A percentile compares a stretch with the other conserved stretches of the same genome.
These are phyloP conservation scores for Pleurotus platypus DNA, from an alignment of 768 basidiomycete genomes.

Conservation along the genomic window DNA sequence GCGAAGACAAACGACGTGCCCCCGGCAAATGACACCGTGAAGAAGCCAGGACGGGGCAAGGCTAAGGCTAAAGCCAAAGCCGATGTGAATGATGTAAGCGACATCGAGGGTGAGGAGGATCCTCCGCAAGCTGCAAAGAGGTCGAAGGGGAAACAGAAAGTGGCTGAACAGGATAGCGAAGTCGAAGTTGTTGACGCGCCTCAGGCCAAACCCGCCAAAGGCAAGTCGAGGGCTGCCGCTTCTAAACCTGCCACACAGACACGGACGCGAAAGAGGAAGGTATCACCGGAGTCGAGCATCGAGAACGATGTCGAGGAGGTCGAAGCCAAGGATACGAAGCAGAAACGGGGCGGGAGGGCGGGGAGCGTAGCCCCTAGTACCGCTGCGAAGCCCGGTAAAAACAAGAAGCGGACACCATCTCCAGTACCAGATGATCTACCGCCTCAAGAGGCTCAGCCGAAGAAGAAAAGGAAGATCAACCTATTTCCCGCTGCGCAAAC, in stretches of 20 bases:
- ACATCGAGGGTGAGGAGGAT: slow-evolving; percentile 13
- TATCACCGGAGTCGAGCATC: not conserved
- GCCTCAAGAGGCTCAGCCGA: slow-evolving; percentile 34
- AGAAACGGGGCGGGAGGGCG: slow-evolving; percentile 17
- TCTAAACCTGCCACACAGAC: not conserved
- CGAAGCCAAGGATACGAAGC: slow-evolving; percentile 11
- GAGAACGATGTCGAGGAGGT: not conserved
- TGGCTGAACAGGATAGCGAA: slow-evolving; percentile 18
- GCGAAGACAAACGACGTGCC: slow-evolving; percentile 14
- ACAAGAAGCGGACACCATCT: slow-evolving; percentile 18
- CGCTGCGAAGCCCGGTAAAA: slow-evolving; percentile 14
- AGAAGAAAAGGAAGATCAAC: slow-evolving; percentile 71
- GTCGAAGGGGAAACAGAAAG: slow-evolving; percentile 26
- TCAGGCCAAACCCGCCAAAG: slow-evolving; percentile 11
- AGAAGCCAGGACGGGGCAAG: slow-evolving; percentile 33
- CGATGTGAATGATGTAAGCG: slow-evolving; percentile 22
- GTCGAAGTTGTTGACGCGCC: slow-evolving; percentile 15
- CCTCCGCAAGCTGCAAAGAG: slow-evolving; percentile 6
- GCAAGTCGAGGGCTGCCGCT: not conserved
- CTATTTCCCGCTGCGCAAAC: slow-evolving; percentile 43
- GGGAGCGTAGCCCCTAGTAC: slow-evolving; percentile 15
- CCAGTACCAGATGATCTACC: slow-evolving; percentile 16
- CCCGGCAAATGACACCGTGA: slow-evolving; percentile 12
- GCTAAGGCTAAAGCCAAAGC: slow-evolving; percentile 23
- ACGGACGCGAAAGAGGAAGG: not conserved